Conservation (phyloP, 805 yeast species). For the Kockiozyma suomiensis region DNA sequence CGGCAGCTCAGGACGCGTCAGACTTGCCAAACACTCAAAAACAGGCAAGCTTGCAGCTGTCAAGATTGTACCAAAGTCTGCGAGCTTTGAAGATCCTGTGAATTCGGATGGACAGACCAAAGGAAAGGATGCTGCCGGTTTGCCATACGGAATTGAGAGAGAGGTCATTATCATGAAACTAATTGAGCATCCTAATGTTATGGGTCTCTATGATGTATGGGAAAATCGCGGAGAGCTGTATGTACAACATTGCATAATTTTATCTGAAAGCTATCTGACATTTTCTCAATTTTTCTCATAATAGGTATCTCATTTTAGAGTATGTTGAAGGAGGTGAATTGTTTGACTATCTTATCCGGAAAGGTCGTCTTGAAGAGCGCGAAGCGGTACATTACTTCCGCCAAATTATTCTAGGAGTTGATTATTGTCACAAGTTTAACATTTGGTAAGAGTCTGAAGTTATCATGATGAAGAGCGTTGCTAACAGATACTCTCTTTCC, state of each 20-base stretch:
- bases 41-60: slow-evolving; percentile 94
- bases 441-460: slow-evolving; percentile 51
- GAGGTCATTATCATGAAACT: slow-evolving; percentile 97
- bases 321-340: slow-evolving; percentile 98
- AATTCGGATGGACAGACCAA: slow-evolving; percentile 34
- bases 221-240: slow-evolving; percentile 85
- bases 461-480: no score
- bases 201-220: slow-evolving; percentile 96
- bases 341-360: slow-evolving; percentile 85
- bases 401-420: slow-evolving; percentile 80
- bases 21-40: slow-evolving; percentile 82
- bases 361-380: slow-evolving; percentile 82
- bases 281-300: neutral
- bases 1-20: slow-evolving; percentile 95
- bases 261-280: neutral
- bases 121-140: slow-evolving; percentile 55
- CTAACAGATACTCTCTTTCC: neutral
- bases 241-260: no score
- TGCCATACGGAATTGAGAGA: slow-evolving; percentile 94
- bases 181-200: slow-evolving; percentile 88
- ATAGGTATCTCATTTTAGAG: slow-evolving; percentile 76
- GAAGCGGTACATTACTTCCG: slow-evolving; percentile 90
- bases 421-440: slow-evolving; percentile 81
- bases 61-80: slow-evolving; percentile 88
- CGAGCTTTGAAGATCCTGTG: slow-evolving; percentile 42